Conservation (phyloP, 2,329 filamentous ascomycete genomes). For the Westerdykella ornata region DNA sequence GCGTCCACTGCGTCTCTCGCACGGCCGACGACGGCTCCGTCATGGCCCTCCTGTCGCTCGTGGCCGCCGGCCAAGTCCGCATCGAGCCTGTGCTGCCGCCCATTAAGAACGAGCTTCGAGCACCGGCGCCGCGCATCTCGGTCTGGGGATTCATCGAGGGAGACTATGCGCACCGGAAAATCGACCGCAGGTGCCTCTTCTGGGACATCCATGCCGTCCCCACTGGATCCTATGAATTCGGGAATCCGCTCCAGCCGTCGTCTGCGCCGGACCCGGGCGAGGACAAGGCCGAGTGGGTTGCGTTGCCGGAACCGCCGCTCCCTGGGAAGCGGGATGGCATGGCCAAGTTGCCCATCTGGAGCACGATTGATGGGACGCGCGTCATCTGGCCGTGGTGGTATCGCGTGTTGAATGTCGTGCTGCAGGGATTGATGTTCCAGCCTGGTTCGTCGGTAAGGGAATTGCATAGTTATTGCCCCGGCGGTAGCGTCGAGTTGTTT, state of each 20-base stretch:
- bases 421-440: constrained; percentile 57
- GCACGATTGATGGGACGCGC: constrained; percentile 58
- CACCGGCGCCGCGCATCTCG: constrained; percentile 38
- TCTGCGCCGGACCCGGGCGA: constrained; percentile 22
- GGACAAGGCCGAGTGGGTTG: constrained; percentile 11
- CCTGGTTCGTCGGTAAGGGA: constrained; percentile 51
- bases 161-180: constrained; percentile 64
- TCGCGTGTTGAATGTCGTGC: constrained; percentile 55
- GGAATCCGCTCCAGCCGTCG: constrained; percentile 46
- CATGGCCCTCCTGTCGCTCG: constrained; percentile 61
- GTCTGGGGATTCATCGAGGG: constrained; percentile 65
- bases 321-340: constrained; percentile 27
- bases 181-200: constrained; percentile 58
- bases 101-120: constrained; percentile 43
- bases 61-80: constrained; percentile 52
- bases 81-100: constrained; percentile 52
- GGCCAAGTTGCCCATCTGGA: constrained; percentile 61
- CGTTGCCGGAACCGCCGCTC: constrained; percentile 23
- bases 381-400: constrained; percentile 56
- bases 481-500: constrained; percentile 24
- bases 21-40: constrained; percentile 57
- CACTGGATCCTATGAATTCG: constrained; percentile 53
- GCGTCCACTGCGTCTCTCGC: constrained; percentile 47
- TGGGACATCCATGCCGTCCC: constrained; percentile 57
- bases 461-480: constrained; percentile 42